These are phyloP conservation scores for Suillus americanus DNA, from an alignment of 768 basidiomycete genomes.

Conservation along the genomic window DNA sequence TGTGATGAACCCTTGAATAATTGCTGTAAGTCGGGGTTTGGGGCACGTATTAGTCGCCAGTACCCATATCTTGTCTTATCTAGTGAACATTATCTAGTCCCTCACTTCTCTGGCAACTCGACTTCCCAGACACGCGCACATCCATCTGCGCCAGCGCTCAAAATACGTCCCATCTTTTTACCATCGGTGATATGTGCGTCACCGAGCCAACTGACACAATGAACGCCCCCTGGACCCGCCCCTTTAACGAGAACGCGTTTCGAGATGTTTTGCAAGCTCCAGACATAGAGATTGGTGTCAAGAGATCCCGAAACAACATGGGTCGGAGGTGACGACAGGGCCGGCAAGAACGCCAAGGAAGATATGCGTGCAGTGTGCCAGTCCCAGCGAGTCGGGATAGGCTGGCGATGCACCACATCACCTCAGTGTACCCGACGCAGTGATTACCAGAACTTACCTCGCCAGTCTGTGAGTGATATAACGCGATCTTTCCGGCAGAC, in stretches of 20 bases:
- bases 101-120: constrained; percentile 15
- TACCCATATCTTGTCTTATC: not conserved
- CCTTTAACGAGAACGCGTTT: constrained; percentile 83
- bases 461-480: constrained; percentile 5
- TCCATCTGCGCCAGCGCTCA: constrained; percentile 79
- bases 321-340: constrained; percentile 64
- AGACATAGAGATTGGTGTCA: constrained; percentile 92
- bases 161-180: constrained; percentile 51
- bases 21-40: too few species aligned
- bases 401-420: constrained; percentile 20
- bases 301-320: constrained; percentile 87
- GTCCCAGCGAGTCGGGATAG: constrained; percentile 78
- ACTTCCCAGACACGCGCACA: constrained; percentile 76
- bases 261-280: constrained; percentile 59
- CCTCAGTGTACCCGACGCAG: not conserved
- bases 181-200: constrained; percentile 20
- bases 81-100: not conserved
- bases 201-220: constrained; percentile 77
- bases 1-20: too few species aligned
- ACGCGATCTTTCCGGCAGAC: constrained; percentile 77
- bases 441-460: not conserved
- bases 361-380: constrained; percentile 83
- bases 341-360: constrained; percentile 45
- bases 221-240: constrained; percentile 83
- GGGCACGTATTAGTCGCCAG: too few species aligned